Evolutionary conservation across 306 rosid genomes (phyloP).

Genomic region (Astragalus membranaceus): DNA sequence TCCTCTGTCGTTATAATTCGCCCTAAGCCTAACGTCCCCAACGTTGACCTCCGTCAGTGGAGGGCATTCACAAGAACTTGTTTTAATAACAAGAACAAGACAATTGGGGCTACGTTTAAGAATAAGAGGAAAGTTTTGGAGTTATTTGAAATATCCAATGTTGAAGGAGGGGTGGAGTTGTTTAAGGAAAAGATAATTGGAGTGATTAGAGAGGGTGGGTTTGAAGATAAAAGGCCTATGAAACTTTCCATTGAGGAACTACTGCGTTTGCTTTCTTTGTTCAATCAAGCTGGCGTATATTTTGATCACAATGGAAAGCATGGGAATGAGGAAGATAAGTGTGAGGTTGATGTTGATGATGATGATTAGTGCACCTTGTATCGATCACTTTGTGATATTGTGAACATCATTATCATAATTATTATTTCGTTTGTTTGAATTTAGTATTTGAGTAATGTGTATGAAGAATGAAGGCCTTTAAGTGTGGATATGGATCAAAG

Average conservation of each 20-base stretch:
- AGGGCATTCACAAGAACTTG: conserved; percentile 62
- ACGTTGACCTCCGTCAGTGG: conserved; percentile 65
- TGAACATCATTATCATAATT: background rate
- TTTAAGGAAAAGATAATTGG: conserved; percentile 42
- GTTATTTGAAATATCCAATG: conserved; percentile 32
- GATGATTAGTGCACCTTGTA: conserved; percentile 18
- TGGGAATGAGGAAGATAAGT: conserved; percentile 13
- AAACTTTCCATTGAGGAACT: conserved; percentile 57
- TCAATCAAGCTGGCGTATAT: conserved; percentile 65
- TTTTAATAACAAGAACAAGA: conserved; percentile 62
- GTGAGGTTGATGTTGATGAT: background rate
- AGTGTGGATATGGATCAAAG: too few species aligned
- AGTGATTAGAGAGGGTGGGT: conserved; percentile 51
- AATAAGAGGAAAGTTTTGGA: conserved; percentile 52
- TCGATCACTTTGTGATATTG: background rate
- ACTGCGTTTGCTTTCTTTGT: conserved; percentile 53
- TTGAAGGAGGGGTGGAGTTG: background rate
- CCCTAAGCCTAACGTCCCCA: conserved; percentile 50
- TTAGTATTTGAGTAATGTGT: too few species aligned
- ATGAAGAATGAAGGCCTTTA: too few species aligned
- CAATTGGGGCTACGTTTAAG: conserved; percentile 75
- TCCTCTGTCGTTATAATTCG: conserved; percentile 77
- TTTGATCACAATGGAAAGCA: conserved; percentile 35
- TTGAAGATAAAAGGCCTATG: conserved; percentile 65
- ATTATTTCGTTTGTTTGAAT: too few species aligned